These are phyloP conservation scores for Rhizopus arrhizus DNA, from an alignment of 371 early-diverging fungal species.

Conservation along the genomic window DNA sequence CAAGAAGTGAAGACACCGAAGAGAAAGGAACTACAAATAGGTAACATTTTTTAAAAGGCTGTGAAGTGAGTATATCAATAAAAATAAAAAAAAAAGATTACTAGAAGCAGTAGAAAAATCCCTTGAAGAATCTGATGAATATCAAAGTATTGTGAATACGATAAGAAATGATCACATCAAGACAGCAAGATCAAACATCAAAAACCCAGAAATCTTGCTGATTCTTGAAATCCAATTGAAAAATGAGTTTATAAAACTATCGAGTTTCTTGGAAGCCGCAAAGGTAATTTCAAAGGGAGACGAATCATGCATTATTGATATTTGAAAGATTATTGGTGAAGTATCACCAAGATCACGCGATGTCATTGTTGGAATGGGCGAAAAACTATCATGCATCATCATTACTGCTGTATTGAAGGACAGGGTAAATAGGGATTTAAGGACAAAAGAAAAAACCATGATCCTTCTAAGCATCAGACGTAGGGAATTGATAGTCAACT, in stretches of 20 bases:
- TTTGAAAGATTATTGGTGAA: constrained; percentile 85
- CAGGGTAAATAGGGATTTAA: constrained; percentile 32
- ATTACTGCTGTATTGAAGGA: constrained; percentile 81
- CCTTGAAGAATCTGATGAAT: constrained; percentile 56
- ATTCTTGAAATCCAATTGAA: constrained; percentile 60
- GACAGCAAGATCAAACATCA: constrained; percentile 64
- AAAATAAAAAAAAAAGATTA: constrained; percentile 44
- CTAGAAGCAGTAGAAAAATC: constrained; percentile 73
- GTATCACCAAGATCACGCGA: constrained; percentile 96
- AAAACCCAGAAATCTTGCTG: constrained; percentile 52
- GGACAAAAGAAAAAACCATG: neutral
- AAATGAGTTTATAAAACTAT: constrained; percentile 79
- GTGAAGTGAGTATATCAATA: too few species aligned
- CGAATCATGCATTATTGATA: neutral
- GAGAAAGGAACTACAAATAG: constrained; percentile 77
- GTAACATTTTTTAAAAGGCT: constrained; percentile 23
- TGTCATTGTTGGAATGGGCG: constrained; percentile 94
- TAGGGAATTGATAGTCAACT: constrained; percentile 82
- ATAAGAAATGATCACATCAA: constrained; percentile 82
- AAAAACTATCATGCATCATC: constrained; percentile 87
- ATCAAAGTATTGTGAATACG: constrained; percentile 79
- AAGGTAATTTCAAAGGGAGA: constrained; percentile 57
- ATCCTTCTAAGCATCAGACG: too few species aligned
- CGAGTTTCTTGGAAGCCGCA: constrained; percentile 88
- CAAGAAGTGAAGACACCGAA: constrained; percentile 78